A percentile compares a stretch with the other conserved stretches of the same genome.
phyloP scores from a whole-genome alignment of 495 filamentous ascomycete genomes.

The Penicillium argentinense region DNA sequence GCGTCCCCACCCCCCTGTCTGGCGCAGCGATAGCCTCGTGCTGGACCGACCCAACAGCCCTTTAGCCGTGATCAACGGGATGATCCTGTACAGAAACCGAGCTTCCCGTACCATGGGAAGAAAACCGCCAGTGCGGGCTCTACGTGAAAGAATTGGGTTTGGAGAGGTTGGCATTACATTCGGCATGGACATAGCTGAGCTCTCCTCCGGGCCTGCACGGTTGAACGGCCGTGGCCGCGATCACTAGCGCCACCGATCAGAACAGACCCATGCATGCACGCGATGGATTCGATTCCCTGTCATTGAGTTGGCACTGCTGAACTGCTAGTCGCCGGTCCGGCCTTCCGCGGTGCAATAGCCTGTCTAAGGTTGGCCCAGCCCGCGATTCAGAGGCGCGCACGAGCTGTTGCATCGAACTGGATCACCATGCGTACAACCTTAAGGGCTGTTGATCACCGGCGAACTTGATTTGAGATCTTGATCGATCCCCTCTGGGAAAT shows the following conservation, averaged over 20 bases:
- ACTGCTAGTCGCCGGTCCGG: neutral
- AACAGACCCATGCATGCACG: neutral
- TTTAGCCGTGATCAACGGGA: too few relatives aligned
- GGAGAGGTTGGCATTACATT: too few relatives aligned
- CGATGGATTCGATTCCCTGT: neutral
- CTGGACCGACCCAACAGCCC: neutral
- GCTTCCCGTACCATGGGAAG: too few relatives aligned
- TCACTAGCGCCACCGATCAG: neutral
- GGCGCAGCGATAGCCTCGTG: conserved; percentile 11
- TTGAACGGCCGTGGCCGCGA: too few relatives aligned
- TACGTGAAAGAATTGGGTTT: too few relatives aligned
- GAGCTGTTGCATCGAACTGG: neutral
- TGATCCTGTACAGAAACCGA: too few relatives aligned
- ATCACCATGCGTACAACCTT: neutral
- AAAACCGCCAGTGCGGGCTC: too few relatives aligned
- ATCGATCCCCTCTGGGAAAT: too few relatives aligned
- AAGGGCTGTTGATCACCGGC: too few relatives aligned
- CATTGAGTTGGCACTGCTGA: neutral
- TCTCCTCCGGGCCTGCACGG: too few relatives aligned
- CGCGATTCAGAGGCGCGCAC: neutral
- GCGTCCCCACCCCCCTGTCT: conserved; percentile 12
- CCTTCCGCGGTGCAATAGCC: neutral
- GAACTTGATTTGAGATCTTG: too few relatives aligned
- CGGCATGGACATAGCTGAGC: too few relatives aligned
- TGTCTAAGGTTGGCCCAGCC: neutral